Conservation (phyloP, 176 grass and related monocot genomes). For the Lolium perenne region DNA sequence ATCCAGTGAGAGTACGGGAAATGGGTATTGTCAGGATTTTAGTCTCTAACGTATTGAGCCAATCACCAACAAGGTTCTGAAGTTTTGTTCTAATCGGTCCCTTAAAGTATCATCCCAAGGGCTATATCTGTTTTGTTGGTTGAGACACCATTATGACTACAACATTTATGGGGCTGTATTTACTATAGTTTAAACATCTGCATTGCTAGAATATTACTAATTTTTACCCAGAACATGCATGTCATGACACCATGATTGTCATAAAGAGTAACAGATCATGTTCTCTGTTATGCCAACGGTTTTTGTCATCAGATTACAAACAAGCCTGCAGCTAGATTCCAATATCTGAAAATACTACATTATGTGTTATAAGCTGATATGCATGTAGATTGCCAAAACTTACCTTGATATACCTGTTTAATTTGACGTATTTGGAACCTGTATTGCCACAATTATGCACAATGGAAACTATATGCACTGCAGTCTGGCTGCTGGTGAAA, state of each 20-base stretch:
- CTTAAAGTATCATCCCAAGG: not conserved
- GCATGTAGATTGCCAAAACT: not conserved
- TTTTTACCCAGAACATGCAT: not conserved
- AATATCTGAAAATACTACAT: not conserved
- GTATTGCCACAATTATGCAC: too few species aligned
- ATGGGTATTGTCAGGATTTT: not conserved
- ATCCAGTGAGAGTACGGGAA: not conserved
- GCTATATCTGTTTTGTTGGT: not conserved
- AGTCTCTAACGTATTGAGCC: not conserved
- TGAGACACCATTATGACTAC: conserved; percentile 15
- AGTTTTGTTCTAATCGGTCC: not conserved
- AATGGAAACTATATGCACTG: too few species aligned
- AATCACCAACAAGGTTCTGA: not conserved
- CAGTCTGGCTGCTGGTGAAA: not conserved
- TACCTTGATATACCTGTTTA: not conserved
- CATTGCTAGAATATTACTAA: not conserved
- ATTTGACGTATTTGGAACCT: not conserved
- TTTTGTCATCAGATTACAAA: not conserved
- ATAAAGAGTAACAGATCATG: not conserved
- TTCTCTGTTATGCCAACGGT: not conserved
- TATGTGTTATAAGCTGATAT: not conserved
- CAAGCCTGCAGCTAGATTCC: not conserved
- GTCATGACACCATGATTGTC: not conserved
- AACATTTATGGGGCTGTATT: not conserved
- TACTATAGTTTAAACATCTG: not conserved